Evolutionary conservation across 306 rosid species (phyloP).

Genomic region (Rubus idaeus): DNA sequence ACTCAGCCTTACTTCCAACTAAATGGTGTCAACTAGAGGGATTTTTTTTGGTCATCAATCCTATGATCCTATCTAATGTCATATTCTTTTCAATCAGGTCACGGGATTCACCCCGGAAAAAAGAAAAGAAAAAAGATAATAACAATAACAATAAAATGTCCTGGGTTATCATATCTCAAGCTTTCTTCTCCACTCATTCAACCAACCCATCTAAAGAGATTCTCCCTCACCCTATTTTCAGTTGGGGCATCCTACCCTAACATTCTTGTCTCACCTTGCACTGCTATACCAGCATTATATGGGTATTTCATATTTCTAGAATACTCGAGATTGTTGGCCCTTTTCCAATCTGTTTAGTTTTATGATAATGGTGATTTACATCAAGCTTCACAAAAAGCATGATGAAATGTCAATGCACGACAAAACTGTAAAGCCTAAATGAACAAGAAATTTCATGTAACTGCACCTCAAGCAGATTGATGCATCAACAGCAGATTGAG

Average conservation of each 20-base stretch:
- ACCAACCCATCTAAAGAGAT: neutral
- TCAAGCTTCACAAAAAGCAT: neutral
- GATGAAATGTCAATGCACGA: neutral
- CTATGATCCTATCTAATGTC: neutral
- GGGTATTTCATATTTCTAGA: neutral
- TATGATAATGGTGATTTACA: neutral
- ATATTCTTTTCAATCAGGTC: neutral
- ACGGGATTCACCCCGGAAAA: neutral
- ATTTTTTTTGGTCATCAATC: neutral
- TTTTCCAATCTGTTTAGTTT: neutral
- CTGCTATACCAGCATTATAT: neutral
- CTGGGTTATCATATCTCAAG: neutral
- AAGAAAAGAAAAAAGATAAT: too few species aligned
- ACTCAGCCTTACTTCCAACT: neutral
- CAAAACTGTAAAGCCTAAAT: neutral
- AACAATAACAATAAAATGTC: too few species aligned
- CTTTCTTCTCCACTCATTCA: neutral
- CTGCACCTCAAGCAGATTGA: constrained; percentile 51
- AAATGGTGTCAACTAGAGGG: neutral
- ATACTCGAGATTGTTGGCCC: neutral
- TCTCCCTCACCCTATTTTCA: neutral
- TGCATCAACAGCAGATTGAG: constrained; percentile 33
- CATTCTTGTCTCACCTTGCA: neutral
- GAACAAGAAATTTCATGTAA: constrained; percentile 17
- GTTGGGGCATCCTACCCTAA: neutral